Evolutionary conservation across 768 basidiomycete species (phyloP).

Genomic region (Auricularia auricula-judae): DNA sequence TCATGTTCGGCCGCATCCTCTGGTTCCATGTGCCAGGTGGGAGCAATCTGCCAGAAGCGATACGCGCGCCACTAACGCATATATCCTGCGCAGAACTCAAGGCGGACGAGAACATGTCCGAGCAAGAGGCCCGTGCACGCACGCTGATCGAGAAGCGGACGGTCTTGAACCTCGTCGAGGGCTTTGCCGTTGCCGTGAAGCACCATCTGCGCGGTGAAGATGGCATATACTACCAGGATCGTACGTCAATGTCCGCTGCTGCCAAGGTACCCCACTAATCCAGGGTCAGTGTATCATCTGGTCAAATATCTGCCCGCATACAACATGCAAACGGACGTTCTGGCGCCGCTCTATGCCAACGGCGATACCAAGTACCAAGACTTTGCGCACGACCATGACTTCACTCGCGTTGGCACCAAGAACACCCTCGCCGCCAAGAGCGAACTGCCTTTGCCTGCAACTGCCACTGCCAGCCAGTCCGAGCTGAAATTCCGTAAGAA

Average conservation of each 20-base stretch:
- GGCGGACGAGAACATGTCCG: background rate
- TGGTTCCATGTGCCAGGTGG: slow-evolving; percentile 4
- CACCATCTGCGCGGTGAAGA: slow-evolving; percentile 5
- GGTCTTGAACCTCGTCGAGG: slow-evolving; percentile 4
- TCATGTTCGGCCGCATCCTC: background rate
- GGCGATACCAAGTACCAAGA: background rate
- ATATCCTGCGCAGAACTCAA: background rate
- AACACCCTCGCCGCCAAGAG: background rate
- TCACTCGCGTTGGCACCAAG: background rate
- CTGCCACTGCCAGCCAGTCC: background rate
- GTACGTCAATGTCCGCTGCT: background rate
- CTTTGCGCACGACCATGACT: background rate
- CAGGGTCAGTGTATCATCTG: background rate
- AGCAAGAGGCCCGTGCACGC: background rate
- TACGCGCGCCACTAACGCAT: background rate
- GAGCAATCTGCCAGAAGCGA: background rate
- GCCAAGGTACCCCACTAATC: background rate
- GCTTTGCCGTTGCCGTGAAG: slow-evolving; percentile 6
- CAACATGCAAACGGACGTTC: background rate
- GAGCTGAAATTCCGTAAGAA: background rate
- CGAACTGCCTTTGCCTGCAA: slow-evolving; percentile 2
- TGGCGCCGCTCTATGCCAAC: background rate
- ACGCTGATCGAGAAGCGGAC: slow-evolving; percentile 6
- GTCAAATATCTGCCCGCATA: slow-evolving; percentile 4
- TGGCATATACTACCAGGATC: slow-evolving; percentile 3